Evolutionary conservation across 768 basidiomycete genomes (phyloP), one percentile per base, ranked within the genome.

Genomic region (Thelephora ganbajun): DNA sequence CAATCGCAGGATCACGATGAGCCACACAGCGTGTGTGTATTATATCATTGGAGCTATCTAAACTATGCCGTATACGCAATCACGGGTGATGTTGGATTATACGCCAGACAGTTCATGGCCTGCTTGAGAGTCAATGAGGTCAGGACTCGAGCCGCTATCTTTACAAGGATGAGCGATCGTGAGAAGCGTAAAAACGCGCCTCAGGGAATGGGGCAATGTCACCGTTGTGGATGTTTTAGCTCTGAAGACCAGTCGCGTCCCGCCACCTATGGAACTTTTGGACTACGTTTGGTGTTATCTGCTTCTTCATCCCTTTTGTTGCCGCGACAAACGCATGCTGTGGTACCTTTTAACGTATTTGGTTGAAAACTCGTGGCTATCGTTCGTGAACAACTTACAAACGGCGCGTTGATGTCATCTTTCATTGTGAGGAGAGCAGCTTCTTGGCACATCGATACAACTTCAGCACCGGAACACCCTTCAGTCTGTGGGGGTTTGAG

Each of bases 391-490:
- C 1, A 30, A 66, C 86, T 57, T 54, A 94, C 94, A 56, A 69
- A 72, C 41, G 78, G 71, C 2, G 89, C 79, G 50, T 86, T 62
- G 33, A 97, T 80, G 61, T 97, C 75, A 46, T 76, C 71, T 53
- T 86, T 80, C 96, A 99, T 98, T 0, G 92, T 87, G 47, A 83
- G 60, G 52, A 98, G 62, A 0, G 94, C 96, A 3, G 96, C 96
- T 63, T 99, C 94, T 64, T 98, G 96, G 60, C 93, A 98, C 39
- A 98, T 72, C 7, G 84, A 80, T 5, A 78, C 73, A 33, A 98
- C 79, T 62, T 99, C 96, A 5, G 96, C 96, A 4, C 96, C 96
- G 16, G 93, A 98, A 60, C 91, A 99, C 1, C 94, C 96, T 9
- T 85, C 80, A 1, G 92, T 86, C 96, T 98, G 57, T 44, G 11